Percentiles rank a stretch among this genome's conserved stretches.
Evolutionary conservation across 495 filamentous ascomycete genomes (phyloP).

Genomic region (Tuber microsphaerosporum): DNA sequence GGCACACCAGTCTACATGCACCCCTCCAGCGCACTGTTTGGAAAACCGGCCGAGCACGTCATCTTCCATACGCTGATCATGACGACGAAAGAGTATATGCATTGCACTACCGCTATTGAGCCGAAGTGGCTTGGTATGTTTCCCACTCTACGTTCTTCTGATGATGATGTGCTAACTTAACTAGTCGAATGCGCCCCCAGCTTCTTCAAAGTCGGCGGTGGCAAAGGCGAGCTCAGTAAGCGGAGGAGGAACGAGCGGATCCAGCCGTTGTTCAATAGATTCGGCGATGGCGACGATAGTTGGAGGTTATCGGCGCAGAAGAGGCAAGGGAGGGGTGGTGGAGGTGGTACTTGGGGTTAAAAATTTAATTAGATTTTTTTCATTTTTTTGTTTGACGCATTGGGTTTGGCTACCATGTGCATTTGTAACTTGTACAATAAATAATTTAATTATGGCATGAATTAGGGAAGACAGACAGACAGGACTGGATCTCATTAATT

Average conservation of each 20-base stretch:
- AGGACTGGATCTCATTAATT: no score
- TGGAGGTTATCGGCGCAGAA: slow-evolving; percentile 89
- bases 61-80: slow-evolving; percentile 84
- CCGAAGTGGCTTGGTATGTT: slow-evolving; percentile 64
- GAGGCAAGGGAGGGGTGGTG: slow-evolving; percentile 77
- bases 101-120: slow-evolving; percentile 81
- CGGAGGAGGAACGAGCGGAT: slow-evolving; percentile 91
- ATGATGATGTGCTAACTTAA: slow-evolving; percentile 7
- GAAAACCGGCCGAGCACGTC: slow-evolving; percentile 91
- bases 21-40: slow-evolving; percentile 81
- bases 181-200: slow-evolving; percentile 84
- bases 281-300: slow-evolving; percentile 75
- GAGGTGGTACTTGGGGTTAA: slow-evolving; percentile 92
- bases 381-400: not conserved
- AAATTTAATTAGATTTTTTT: not conserved
- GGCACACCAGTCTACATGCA: slow-evolving; percentile 93
- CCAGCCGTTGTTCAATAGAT: slow-evolving; percentile 88
- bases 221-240: slow-evolving; percentile 75
- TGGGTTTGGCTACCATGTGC: not conserved
- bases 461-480: no score
- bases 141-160: not conserved
- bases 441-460: no score
- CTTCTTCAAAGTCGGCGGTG: slow-evolving; percentile 93
- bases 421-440: not conserved
- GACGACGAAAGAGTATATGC: slow-evolving; percentile 97